Evolutionary conservation across 345 rosid species (phyloP).

Genomic region (Lenwebbia sp.): DNA sequence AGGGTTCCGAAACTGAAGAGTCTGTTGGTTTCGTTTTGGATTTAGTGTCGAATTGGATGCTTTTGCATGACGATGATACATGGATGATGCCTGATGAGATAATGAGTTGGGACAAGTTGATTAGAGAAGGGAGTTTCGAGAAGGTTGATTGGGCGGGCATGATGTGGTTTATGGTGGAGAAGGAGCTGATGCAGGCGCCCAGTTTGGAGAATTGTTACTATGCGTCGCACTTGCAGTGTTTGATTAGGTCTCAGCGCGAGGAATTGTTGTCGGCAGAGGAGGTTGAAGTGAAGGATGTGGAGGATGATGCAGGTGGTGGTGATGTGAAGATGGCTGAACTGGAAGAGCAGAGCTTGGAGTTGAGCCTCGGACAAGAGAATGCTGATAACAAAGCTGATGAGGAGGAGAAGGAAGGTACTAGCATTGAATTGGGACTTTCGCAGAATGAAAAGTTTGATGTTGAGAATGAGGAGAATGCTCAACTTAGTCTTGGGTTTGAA

Average conservation of each 20-base stretch:
- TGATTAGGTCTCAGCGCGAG: slow-evolving; percentile 47
- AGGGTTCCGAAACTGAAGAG: slow-evolving; percentile 32
- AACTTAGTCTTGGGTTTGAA: neutral
- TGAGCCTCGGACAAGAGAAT: slow-evolving; percentile 51
- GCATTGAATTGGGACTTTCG: neutral
- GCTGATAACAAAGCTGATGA: neutral
- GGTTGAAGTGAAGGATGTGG: slow-evolving; percentile 17
- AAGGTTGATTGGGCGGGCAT: slow-evolving; percentile 65
- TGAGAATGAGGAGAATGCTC: slow-evolving; percentile 4
- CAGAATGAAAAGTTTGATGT: neutral
- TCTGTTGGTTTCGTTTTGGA: slow-evolving; percentile 42
- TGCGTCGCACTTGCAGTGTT: slow-evolving; percentile 75
- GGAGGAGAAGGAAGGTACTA: neutral
- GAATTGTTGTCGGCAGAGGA: slow-evolving; percentile 30
- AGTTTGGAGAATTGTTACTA: slow-evolving; percentile 55
- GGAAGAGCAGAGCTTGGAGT: slow-evolving; percentile 53
- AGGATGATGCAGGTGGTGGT: slow-evolving; percentile 1
- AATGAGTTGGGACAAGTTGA: slow-evolving; percentile 20
- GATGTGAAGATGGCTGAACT: slow-evolving; percentile 24
- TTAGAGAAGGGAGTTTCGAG: slow-evolving; percentile 57
- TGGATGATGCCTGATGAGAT: slow-evolving; percentile 69
- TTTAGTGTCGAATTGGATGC: slow-evolving; percentile 50
- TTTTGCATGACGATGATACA: slow-evolving; percentile 70
- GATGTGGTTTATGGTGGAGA: slow-evolving; percentile 89
- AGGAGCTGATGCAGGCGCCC: slow-evolving; percentile 42